Evolutionary conservation across 2,329 filamentous ascomycete species (phyloP).

Genomic region (Neofusicoccum umdonicola): DNA sequence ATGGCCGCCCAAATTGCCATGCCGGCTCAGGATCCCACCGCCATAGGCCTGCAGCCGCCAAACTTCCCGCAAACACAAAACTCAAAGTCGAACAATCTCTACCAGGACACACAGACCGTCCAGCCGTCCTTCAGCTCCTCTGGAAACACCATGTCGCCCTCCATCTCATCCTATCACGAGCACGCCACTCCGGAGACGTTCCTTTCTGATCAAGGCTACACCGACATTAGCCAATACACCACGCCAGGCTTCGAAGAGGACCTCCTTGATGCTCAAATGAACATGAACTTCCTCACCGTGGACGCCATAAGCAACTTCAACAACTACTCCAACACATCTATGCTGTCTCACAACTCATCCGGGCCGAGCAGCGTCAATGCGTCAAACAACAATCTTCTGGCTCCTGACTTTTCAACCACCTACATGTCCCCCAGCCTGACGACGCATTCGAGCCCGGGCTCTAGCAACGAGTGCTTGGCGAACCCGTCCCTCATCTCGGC

Average conservation of each 20-base stretch:
- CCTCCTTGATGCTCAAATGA: not conserved
- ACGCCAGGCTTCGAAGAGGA: constrained; percentile 28
- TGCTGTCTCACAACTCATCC: not conserved
- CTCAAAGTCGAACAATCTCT: not conserved
- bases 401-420: not conserved
- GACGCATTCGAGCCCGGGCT: constrained; percentile 36
- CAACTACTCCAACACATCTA: not conserved
- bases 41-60: constrained; percentile 2
- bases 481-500: constrained; percentile 8
- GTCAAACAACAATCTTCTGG: constrained; percentile 6
- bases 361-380: not conserved
- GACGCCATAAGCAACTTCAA: not conserved
- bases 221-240: constrained; percentile 32
- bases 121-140: constrained; percentile 21
- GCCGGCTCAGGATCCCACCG: not conserved
- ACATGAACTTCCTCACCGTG: not conserved
- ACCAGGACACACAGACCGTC: constrained; percentile 4
- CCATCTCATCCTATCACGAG: constrained; percentile 33
- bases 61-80: not conserved
- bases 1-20: not conserved
- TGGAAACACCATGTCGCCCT: constrained; percentile 35
- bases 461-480: constrained; percentile 17
- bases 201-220: constrained; percentile 33
- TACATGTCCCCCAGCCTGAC: constrained; percentile 35
- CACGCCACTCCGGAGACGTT: constrained; percentile 38